A percentile compares a stretch with the other conserved stretches of the same genome.
phyloP scores from a whole-genome alignment of 1,284 basidiomycete genomes.

The Abortiporus biennis region DNA sequence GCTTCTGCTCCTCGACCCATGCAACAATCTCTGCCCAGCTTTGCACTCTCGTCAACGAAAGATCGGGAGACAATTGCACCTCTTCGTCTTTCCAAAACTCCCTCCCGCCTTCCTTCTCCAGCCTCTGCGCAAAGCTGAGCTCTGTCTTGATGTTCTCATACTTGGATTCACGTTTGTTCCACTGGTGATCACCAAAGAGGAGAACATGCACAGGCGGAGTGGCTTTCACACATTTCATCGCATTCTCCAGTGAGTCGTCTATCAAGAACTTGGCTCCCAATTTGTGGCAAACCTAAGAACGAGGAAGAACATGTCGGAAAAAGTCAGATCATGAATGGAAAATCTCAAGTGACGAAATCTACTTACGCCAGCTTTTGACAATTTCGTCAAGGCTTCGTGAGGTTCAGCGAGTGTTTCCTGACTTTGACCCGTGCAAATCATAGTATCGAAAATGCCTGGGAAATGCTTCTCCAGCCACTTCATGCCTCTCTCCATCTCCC shows the following conservation, averaged over 20 bases:
- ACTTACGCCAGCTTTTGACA: conserved; percentile 65
- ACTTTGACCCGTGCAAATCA: conserved; percentile 77
- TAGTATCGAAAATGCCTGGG: conserved; percentile 61
- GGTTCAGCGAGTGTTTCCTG: conserved; percentile 41
- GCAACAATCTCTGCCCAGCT: conserved; percentile 51
- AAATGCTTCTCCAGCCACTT: conserved; percentile 64
- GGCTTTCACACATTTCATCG: conserved; percentile 45
- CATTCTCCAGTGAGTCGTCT: conserved; percentile 79
- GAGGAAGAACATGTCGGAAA: not conserved
- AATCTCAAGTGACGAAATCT: not conserved
- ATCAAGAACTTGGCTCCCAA: conserved; percentile 62
- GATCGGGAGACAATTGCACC: conserved; percentile 36
- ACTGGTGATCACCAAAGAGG: conserved; percentile 73
- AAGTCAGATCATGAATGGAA: conserved; percentile 2
- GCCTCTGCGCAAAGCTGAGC: conserved; percentile 52
- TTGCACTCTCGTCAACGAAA: conserved; percentile 41
- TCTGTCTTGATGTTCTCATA: conserved; percentile 42
- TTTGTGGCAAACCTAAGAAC: conserved; percentile 51
- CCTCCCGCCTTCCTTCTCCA: conserved; percentile 39
- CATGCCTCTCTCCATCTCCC: conserved; percentile 55
- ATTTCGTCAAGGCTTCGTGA: conserved; percentile 48
- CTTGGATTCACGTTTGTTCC: conserved; percentile 56
- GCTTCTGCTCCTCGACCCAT: conserved; percentile 35
- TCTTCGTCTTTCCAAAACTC: conserved; percentile 59
- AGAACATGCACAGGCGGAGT: conserved; percentile 47